Evolutionary conservation across 2,329 filamentous ascomycete species (phyloP).

Genomic region (Ambrosiella cleistominuta): DNA sequence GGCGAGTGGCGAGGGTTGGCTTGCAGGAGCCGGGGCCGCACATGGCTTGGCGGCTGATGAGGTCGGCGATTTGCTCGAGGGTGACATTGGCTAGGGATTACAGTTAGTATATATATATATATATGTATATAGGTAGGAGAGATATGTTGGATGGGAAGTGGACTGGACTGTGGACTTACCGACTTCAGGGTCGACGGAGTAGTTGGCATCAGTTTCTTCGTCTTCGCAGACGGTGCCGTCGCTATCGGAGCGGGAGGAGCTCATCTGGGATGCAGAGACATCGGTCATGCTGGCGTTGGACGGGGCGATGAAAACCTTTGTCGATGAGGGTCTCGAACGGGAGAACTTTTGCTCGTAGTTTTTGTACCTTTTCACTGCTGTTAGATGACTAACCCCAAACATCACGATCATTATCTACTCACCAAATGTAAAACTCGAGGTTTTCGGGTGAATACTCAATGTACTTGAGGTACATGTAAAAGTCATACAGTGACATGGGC

Average conservation of each 20-base stretch:
- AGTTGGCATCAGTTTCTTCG: constrained; percentile 19
- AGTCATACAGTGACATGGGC: constrained; percentile 32
- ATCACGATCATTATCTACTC: constrained; percentile 12
- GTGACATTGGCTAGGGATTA: constrained; percentile 10
- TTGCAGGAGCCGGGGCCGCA: constrained; percentile 11
- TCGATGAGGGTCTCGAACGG: constrained; percentile 10
- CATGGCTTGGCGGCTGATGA: constrained; percentile 12
- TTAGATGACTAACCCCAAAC: background rate
- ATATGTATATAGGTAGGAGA: background rate
- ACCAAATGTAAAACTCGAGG: constrained; percentile 33
- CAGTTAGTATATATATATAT: background rate
- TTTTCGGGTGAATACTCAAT: constrained; percentile 32
- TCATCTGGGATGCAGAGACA: constrained; percentile 2
- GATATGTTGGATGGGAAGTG: background rate
- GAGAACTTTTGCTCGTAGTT: constrained; percentile 22
- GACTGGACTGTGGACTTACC: constrained; percentile 16
- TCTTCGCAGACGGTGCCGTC: constrained; percentile 15
- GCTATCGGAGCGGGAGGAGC: background rate
- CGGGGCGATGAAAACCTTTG: constrained; percentile 12
- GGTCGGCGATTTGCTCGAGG: constrained; percentile 12
- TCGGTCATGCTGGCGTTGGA: constrained; percentile 9
- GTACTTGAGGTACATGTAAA: constrained; percentile 33
- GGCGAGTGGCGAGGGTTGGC: constrained; percentile 14
- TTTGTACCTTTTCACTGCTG: constrained; percentile 23
- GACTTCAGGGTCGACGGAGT: constrained; percentile 19